Percentiles rank a stretch among this genome's conserved stretches.
phyloP scores from a whole-genome alignment of 1,284 basidiomycete genomes.

The Leccinum fallax region DNA sequence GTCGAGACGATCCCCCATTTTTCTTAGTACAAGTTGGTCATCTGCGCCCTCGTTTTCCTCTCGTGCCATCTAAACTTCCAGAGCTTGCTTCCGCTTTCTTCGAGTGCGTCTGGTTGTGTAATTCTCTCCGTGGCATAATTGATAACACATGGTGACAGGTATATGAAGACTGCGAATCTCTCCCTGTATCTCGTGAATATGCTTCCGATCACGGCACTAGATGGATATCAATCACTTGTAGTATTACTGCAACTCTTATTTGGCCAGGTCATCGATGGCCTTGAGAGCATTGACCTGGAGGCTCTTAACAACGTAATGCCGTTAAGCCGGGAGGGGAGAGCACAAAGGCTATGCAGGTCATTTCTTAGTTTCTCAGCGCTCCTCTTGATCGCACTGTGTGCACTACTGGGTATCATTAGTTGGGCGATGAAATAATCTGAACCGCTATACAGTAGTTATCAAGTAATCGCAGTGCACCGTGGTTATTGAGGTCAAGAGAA shows the following conservation, averaged over 20 bases:
- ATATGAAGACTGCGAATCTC: constrained; percentile 59
- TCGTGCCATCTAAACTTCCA: constrained; percentile 52
- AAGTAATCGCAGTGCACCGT: neutral
- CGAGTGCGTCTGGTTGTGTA: constrained; percentile 43
- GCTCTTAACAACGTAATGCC: constrained; percentile 9
- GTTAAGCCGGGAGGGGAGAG: constrained; percentile 10
- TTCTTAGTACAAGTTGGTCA: constrained; percentile 57
- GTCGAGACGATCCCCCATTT: neutral
- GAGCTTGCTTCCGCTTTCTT: constrained; percentile 42
- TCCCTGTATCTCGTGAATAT: constrained; percentile 76
- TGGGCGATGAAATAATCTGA: constrained; percentile 22
- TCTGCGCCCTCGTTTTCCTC: constrained; percentile 45
- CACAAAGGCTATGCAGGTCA: constrained; percentile 20
- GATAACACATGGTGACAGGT: constrained; percentile 43
- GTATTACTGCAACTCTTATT: constrained; percentile 40
- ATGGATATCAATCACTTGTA: constrained; percentile 57
- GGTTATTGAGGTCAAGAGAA: neutral
- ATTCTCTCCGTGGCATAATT: neutral
- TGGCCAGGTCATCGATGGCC: neutral
- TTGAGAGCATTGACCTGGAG: constrained; percentile 24
- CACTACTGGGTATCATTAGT: constrained; percentile 21
- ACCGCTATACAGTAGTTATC: neutral
- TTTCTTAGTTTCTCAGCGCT: constrained; percentile 25
- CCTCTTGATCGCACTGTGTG: constrained; percentile 28
- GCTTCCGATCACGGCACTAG: constrained; percentile 63